phyloP scores from a whole-genome alignment of 2,329 filamentous ascomycete genomes.

The Epichloe brachyelytri region DNA sequence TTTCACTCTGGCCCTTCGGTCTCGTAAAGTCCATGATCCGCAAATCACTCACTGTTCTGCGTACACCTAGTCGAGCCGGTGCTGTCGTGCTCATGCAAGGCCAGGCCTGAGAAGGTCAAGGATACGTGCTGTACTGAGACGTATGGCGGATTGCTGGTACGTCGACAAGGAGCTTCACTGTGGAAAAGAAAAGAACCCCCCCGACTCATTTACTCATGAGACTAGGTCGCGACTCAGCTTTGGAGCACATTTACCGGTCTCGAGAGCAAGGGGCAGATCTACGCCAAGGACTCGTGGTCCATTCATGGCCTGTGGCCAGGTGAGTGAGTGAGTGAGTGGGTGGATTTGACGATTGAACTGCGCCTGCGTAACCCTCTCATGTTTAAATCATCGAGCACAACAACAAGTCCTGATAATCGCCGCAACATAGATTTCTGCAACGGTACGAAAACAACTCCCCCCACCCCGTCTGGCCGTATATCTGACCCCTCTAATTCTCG shows the following conservation, averaged over 20 bases:
- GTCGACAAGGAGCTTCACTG: constrained; percentile 2
- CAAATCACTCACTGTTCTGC: too few species aligned
- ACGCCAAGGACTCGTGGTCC: constrained; percentile 44
- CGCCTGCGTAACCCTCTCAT: too few species aligned
- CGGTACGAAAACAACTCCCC: constrained; percentile 12
- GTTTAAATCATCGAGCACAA: too few species aligned
- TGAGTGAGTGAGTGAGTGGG: constrained; percentile 7
- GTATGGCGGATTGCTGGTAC: constrained; percentile 44
- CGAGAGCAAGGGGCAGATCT: constrained; percentile 42
- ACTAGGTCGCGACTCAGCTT: constrained; percentile 44
- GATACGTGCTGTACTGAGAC: constrained; percentile 55
- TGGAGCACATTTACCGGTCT: constrained; percentile 52
- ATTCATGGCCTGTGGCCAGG: constrained; percentile 47
- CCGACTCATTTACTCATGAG: background rate
- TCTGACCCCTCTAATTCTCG: background rate
- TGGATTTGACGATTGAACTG: background rate
- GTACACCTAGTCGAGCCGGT: constrained; percentile 9
- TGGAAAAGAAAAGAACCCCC: background rate
- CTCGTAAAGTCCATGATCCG: fast-evolving
- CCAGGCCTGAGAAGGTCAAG: constrained; percentile 26
- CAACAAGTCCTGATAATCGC: too few species aligned
- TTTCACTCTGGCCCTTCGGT: background rate
- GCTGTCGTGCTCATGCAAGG: constrained; percentile 36
- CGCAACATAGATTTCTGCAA: constrained; percentile 29
- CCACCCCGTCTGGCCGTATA: constrained; percentile 8